Base-by-base conservation (phyloP, 2,329 filamentous ascomycete species). In the Pseudocercospora musae region DNA sequence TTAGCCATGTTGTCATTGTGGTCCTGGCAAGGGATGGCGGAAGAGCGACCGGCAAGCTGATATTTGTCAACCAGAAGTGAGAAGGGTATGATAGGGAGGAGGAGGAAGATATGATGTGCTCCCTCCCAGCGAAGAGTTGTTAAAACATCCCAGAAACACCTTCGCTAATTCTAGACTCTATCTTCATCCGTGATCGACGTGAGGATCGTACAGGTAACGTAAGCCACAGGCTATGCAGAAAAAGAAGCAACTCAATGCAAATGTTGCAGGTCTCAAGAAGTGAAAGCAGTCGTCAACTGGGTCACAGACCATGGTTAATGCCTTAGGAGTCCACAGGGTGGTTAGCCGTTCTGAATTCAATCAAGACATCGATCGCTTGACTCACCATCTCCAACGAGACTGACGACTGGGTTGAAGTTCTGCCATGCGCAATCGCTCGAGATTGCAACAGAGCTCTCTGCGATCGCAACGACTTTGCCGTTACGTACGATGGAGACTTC, bases 401-500 rank as follows among this genome's bases (percentile, higher is more conserved):
- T 70, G 55, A 76, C 74, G 29, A 73, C 70, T 1, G 74, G 73
- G 67, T 76, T 76, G 70, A 75, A 76, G 67, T 76, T 74, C 62
- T 72, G 68, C 59, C 68, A 75, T 8, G 63, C 66, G 62, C 74
- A 76, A 53, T 68, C 62, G 15, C 59, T 66, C 11, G 70, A 70
- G 57, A 76, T 70, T 21, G 68, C 46, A 27, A 68, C 62, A 13
- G 70, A 66, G 57, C 74, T 73, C 40, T 70, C 66, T 15, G 62
- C 68, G 48, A 60, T 57, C 15, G 69, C 62, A 4, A 74, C 64
- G 20, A 67, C 66, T 54, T 69, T 61, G 44, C 70, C 71, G 60
- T 69, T 64, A 29, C 72, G 70, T 60, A 72, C 68, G 66, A 76
- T 74, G 10, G 69, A 67, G 25, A 75, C 72, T 31, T 72, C 64